These are phyloP conservation scores for Macrophomina tecta DNA, from an alignment of 2,329 filamentous ascomycete species.

Conservation along the genomic window DNA sequence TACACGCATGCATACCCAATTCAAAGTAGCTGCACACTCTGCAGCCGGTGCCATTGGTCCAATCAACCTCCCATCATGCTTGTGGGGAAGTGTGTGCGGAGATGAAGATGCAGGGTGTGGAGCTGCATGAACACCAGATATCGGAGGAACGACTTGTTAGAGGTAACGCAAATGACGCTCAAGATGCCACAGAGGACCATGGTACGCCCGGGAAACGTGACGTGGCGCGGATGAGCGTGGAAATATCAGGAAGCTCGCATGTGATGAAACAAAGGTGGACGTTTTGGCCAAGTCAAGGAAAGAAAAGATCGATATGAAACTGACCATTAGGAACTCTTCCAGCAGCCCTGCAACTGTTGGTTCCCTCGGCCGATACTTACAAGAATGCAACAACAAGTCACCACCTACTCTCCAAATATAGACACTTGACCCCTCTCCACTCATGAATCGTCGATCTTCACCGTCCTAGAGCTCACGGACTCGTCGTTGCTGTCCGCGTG, in stretches of 20 bases:
- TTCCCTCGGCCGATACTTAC: slow-evolving; percentile 13
- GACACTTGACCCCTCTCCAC: slow-evolving; percentile 9
- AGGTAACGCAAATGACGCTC: neutral
- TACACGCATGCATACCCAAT: neutral
- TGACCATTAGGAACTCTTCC: slow-evolving; percentile 2
- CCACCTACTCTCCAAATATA: slow-evolving; percentile 20
- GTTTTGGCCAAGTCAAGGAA: slow-evolving; percentile 5
- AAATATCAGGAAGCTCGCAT: slow-evolving; percentile 20
- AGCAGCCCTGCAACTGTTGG: slow-evolving; percentile 14
- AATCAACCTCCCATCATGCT: neutral
- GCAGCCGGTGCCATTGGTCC: neutral
- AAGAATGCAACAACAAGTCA: slow-evolving; percentile 24
- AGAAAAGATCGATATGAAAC: slow-evolving; percentile 13
- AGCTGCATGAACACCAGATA: neutral
- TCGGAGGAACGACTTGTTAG: slow-evolving; percentile 5
- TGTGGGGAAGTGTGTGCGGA: slow-evolving; percentile 6
- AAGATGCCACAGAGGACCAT: neutral
- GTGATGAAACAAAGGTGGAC: slow-evolving; percentile 21
- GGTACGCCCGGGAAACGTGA: neutral
- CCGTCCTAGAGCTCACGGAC: neutral
- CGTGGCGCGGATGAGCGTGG: neutral
- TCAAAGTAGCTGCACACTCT: neutral
- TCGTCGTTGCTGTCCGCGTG: neutral
- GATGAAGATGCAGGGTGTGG: neutral
- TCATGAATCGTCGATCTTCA: slow-evolving; percentile 18